phyloP scores from a whole-genome alignment of 805 yeast genomes.

The Teunomyces panamensis region DNA sequence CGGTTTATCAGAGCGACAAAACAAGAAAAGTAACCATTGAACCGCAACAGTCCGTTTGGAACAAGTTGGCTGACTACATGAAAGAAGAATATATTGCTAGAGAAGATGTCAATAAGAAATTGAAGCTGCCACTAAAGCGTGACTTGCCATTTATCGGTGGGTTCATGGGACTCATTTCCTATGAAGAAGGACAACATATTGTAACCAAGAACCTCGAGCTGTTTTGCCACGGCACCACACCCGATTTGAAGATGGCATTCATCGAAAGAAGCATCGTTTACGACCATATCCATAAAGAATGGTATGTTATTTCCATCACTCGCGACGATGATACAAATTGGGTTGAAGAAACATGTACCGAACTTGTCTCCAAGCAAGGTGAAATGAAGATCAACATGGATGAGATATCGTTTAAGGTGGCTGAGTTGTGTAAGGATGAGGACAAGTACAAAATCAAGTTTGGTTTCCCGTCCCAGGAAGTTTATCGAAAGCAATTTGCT shows the following conservation, averaged over 20 bases:
- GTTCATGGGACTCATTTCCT: conserved; percentile 76
- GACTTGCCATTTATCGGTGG: conserved; percentile 89
- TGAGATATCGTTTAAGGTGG: conserved; percentile 22
- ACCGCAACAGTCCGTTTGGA: conserved; percentile 47
- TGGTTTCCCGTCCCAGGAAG: conserved; percentile 49
- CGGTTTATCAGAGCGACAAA: conserved; percentile 25
- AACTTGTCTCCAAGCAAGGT: conserved; percentile 7
- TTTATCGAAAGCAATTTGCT: conserved; percentile 55
- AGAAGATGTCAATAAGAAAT: conserved; percentile 17
- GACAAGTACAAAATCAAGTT: conserved; percentile 29
- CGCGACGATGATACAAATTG: conserved; percentile 35
- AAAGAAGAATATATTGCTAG: conserved; percentile 30
- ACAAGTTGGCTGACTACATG: conserved; percentile 50
- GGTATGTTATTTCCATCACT: conserved; percentile 53
- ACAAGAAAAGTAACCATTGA: conserved; percentile 1
- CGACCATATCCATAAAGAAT: conserved; percentile 44
- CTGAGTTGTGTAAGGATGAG: conserved; percentile 20
- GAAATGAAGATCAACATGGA: conserved; percentile 11
- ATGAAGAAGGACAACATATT: conserved; percentile 75
- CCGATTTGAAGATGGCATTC: conserved; percentile 74
- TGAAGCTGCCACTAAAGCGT: conserved; percentile 16
- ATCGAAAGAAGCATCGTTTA: conserved; percentile 62
- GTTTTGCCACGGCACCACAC: conserved; percentile 42
- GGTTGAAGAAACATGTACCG: conserved; percentile 21
- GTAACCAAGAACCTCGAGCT: conserved; percentile 31